Percentiles rank a stretch among this genome's conserved stretches.
Evolutionary conservation across 2,329 filamentous ascomycete genomes (phyloP).

Genomic region (Verticillium klebahnii): DNA sequence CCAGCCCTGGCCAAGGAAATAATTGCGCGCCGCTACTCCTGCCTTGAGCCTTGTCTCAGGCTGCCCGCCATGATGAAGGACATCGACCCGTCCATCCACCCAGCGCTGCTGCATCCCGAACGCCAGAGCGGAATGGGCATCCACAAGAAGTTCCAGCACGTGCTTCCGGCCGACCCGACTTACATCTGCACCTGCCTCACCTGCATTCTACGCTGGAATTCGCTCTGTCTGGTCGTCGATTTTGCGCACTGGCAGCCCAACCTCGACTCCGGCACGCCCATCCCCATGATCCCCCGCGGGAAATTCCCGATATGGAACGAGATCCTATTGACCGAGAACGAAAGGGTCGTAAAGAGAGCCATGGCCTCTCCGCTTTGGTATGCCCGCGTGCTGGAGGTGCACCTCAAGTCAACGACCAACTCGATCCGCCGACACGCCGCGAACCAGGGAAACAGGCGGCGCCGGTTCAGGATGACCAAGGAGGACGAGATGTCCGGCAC

Average conservation of each 20-base stretch:
- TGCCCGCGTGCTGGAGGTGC: conserved; percentile 30
- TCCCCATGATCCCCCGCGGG: conserved; percentile 47
- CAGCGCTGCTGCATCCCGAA: conserved; percentile 31
- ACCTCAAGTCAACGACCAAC: conserved; percentile 22
- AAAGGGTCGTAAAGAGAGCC: conserved; percentile 37
- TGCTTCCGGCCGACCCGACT: conserved; percentile 37
- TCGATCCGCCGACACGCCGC: conserved; percentile 32
- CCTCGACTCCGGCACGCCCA: conserved; percentile 45
- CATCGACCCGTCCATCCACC: conserved; percentile 29
- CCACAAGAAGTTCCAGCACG: conserved; percentile 48
- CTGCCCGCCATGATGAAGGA: conserved; percentile 39
- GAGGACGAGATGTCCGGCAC: conserved; percentile 38
- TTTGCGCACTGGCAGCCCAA: conserved; percentile 51
- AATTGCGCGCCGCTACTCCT: conserved; percentile 40
- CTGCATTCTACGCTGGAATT: conserved; percentile 53
- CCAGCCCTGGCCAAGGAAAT: conserved; percentile 36
- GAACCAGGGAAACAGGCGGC: conserved; percentile 43
- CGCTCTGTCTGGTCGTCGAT: conserved; percentile 48
- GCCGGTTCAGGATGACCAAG: conserved; percentile 25
- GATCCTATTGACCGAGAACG: conserved; percentile 36
- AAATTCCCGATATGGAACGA: conserved; percentile 44
- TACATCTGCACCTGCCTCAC: conserved; percentile 53
- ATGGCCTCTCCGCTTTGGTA: conserved; percentile 44
- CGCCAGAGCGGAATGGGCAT: conserved; percentile 35
- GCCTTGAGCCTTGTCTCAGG: conserved; percentile 46